Conservation (phyloP, 1,284 basidiomycete genomes). For the Malassezia psittaci region DNA sequence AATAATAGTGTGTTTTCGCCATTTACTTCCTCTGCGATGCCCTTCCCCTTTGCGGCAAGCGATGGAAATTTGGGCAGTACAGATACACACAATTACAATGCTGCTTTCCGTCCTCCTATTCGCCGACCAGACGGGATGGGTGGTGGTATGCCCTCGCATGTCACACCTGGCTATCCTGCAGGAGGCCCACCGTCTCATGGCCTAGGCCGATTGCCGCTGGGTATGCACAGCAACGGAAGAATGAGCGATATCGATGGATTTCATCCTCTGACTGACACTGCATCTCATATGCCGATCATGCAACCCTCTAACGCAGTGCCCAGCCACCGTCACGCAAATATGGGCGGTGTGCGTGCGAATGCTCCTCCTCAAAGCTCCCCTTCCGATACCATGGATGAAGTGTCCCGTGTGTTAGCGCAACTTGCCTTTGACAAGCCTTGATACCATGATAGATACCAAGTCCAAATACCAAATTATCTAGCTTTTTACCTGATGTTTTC, state of each 20-base stretch:
- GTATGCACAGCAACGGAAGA: not conserved
- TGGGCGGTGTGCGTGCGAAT: slow-evolving; percentile 2
- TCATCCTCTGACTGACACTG: slow-evolving; percentile 8
- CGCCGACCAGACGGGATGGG: slow-evolving; percentile 1
- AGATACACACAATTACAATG: slow-evolving; percentile 1
- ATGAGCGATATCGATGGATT: slow-evolving; percentile 15
- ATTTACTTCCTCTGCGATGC: slow-evolving; percentile 10
- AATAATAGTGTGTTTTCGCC: slow-evolving; percentile 11
- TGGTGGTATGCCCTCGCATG: not conserved
- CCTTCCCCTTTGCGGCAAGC: slow-evolving; percentile 8
- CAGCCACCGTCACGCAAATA: not conserved
- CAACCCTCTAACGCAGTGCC: not conserved
- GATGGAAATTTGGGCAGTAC: not conserved
- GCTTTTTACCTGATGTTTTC: not conserved
- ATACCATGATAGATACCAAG: not conserved
- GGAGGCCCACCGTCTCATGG: not conserved
- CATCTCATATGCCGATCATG: slow-evolving; percentile 7
- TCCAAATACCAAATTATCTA: not conserved
- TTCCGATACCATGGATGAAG: slow-evolving; percentile 38
- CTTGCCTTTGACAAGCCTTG: slow-evolving; percentile 34
- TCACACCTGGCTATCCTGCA: not conserved
- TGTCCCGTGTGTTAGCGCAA: slow-evolving; percentile 39
- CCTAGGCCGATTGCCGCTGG: slow-evolving; percentile 3
- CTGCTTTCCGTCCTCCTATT: not conserved
- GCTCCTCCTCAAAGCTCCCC: not conserved